A percentile compares a stretch with the other conserved stretches of the same genome.
Conservation (phyloP, 2,329 filamentous ascomycete species). For the Botrytis medusae region DNA sequence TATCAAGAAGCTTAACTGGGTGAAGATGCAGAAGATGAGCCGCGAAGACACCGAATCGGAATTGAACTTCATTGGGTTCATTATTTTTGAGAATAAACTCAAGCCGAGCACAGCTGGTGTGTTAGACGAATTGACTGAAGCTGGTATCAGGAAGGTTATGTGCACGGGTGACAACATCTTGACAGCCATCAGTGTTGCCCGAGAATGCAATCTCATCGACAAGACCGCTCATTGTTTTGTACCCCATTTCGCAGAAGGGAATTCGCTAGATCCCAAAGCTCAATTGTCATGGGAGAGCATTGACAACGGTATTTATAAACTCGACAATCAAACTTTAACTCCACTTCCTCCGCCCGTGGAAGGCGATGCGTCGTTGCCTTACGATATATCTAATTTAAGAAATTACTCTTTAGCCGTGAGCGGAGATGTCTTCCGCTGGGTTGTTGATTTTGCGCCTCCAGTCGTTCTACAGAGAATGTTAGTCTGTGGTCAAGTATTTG, state of each 20-base stretch:
- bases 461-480: constrained; percentile 81
- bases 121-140: constrained; percentile 76
- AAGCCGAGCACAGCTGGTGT: constrained; percentile 83
- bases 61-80: constrained; percentile 90
- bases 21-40: constrained; percentile 92
- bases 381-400: constrained; percentile 74
- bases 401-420: constrained; percentile 89
- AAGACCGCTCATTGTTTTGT: constrained; percentile 86
- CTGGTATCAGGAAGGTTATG: constrained; percentile 89
- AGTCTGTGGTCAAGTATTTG: constrained; percentile 87
- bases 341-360: constrained; percentile 70
- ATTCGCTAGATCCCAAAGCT: constrained; percentile 70
- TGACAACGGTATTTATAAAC: constrained; percentile 74
- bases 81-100: constrained; percentile 98
- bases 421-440: constrained; percentile 95
- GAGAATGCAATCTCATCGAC: constrained; percentile 83
- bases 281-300: constrained; percentile 88
- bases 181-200: constrained; percentile 91
- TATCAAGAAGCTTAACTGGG: constrained; percentile 84
- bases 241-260: constrained; percentile 81
- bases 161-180: constrained; percentile 97
- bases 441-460: constrained; percentile 85
- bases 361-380: constrained; percentile 79
- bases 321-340: constrained; percentile 76
- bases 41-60: constrained; percentile 79